Evolutionary conservation across 2,329 filamentous ascomycete genomes (phyloP), one percentile per base, ranked within the genome.

Genomic region (Cordyceps pruinosa): DNA sequence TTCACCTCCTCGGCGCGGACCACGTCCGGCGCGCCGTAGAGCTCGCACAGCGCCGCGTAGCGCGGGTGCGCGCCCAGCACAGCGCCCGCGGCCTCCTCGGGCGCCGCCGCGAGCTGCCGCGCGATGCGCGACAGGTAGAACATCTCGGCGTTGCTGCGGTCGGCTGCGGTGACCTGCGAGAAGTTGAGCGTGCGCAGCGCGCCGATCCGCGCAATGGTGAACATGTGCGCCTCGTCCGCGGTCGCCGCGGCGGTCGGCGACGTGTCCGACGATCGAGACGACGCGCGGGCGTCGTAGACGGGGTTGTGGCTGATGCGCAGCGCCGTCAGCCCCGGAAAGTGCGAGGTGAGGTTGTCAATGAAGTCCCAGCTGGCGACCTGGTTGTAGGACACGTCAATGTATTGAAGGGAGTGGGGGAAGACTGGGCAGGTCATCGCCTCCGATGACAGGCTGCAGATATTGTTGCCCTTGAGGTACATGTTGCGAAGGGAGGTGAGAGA

Each of bases 111-210:
- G 39, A 97, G 76, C 67, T 94, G 89, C 61, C 85, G 85, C 12
- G 82, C 88, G 58, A 97, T 94, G 55, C 88, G 82, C 1, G 87
- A 89, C 12, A 97, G 82, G 69, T 99, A 99, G 70, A 96, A 99
- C 66, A 93, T 86, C 65, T 97, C 94, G 5, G 91, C 91, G 66
- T 97, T 94, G 55, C 84, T 79, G 19, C 93, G 84, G 69, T 97
- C 92, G 42, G 86, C 83, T 1, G 77, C 64, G 0, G 85, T 85
- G 63, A 97, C 85, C 17, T 76, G 74, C 61, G 85, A 85, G 68
- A 89, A 90, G 68, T 94, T 94, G 30, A 97, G 79, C 1, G 76
- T 78, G 54, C 79, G 80, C 10, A 97, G 79, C 1, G 75, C 74
- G 1, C 81, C 79, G 1, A 97, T 76, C 2, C 91, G 88, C 28